These are phyloP conservation scores for Citrus medica DNA, from an alignment of 345 rosid genomes.

Conservation along the genomic window DNA sequence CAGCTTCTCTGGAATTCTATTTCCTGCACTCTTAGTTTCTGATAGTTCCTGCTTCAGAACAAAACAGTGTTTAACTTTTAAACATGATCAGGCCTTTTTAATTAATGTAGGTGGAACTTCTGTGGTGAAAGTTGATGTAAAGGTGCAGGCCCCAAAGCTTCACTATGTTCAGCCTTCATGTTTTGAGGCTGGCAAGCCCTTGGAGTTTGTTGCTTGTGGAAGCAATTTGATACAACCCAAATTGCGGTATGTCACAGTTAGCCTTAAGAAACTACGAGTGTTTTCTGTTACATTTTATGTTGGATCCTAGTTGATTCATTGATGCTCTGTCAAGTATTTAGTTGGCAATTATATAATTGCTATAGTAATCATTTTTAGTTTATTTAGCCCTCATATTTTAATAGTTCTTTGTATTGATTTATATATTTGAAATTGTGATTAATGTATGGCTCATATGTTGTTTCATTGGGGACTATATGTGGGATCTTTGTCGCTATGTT, in stretches of 20 bases:
- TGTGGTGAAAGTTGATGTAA: slow-evolving; percentile 47
- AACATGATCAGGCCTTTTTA: slow-evolving; percentile 3
- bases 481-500: no score
- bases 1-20: background rate
- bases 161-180: slow-evolving; percentile 80
- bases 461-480: background rate
- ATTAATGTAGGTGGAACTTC: slow-evolving; percentile 57
- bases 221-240: slow-evolving; percentile 67
- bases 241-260: slow-evolving; percentile 50
- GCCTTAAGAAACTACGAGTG: slow-evolving; percentile 1
- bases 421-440: background rate
- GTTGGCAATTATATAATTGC: background rate
- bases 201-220: slow-evolving; percentile 87
- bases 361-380: background rate
- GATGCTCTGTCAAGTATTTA: background rate
- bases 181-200: slow-evolving; percentile 93
- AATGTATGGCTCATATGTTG: background rate
- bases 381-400: background rate
- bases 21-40: background rate
- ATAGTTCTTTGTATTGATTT: background rate
- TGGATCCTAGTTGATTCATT: background rate
- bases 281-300: background rate
- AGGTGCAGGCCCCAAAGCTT: slow-evolving; percentile 64
- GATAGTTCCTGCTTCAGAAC: background rate
- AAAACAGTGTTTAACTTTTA: slow-evolving; percentile 2